Conservation (phyloP, 2,329 filamentous ascomycete species). For the Pestalotiopsis fici region DNA sequence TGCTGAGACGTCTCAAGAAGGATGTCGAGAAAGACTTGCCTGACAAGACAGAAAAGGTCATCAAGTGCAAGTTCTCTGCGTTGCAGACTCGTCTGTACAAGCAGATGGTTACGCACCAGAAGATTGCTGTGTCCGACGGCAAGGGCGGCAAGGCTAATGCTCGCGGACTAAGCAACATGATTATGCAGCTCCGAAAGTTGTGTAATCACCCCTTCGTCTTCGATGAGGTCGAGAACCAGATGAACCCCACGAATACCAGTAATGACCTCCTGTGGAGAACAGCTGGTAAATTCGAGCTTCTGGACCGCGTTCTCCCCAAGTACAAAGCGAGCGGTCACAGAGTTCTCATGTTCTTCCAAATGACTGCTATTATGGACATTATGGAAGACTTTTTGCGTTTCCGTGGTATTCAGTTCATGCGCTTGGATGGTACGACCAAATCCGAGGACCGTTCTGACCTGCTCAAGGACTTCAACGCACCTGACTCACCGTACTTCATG, state of each 20-base stretch:
- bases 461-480: conserved; percentile 85
- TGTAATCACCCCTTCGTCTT: conserved; percentile 99
- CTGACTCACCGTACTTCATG: conserved; percentile 91
- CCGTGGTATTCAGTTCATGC: conserved; percentile 81
- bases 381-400: conserved; percentile 97
- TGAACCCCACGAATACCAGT: conserved; percentile 86
- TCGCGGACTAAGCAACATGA: conserved; percentile 97
- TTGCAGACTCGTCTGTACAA: conserved; percentile 94
- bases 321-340: conserved; percentile 90
- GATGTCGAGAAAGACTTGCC: conserved; percentile 98
- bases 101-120: conserved; percentile 95
- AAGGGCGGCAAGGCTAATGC: conserved; percentile 94
- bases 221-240: conserved; percentile 95
- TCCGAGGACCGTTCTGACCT: conserved; percentile 95
- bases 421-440: conserved; percentile 95
- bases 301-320: conserved; percentile 91
- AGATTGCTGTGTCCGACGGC: conserved; percentile 89
- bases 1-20: conserved; percentile 97
- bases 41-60: conserved; percentile 98
- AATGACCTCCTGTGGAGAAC: conserved; percentile 96
- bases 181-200: conserved; percentile 98
- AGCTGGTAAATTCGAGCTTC: conserved; percentile 92
- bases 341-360: conserved; percentile 99
- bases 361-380: conserved; percentile 99
- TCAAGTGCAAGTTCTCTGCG: conserved; percentile 98